Conservation (phyloP, 805 yeast genomes). For the Candida pseudoglaebosa region DNA sequence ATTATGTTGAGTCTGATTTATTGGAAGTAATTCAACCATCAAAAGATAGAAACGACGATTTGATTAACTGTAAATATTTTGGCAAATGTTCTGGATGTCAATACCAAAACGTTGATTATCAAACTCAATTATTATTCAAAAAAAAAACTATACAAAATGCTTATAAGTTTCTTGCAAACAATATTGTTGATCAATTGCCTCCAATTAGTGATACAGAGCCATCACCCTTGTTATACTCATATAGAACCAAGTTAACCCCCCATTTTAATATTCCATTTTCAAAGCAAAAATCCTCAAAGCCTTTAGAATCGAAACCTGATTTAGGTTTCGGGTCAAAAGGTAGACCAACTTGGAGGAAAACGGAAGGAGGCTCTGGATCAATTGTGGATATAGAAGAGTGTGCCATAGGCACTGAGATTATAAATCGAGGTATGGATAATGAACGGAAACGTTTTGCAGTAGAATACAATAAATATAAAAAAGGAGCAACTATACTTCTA, state of each 20-base stretch:
- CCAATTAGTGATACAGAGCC: slow-evolving; percentile 58
- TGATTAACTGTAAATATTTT: slow-evolving; percentile 77
- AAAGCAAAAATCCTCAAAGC: slow-evolving; percentile 35
- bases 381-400: slow-evolving; percentile 94
- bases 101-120: slow-evolving; percentile 74
- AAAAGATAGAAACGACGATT: slow-evolving; percentile 47
- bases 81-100: slow-evolving; percentile 96
- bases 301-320: slow-evolving; percentile 49
- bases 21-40: slow-evolving; percentile 40
- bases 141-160: slow-evolving; percentile 76
- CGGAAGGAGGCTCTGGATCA: slow-evolving; percentile 54
- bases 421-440: slow-evolving; percentile 67
- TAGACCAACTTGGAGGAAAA: slow-evolving; percentile 62
- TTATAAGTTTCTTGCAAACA: slow-evolving; percentile 69
- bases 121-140: slow-evolving; percentile 69
- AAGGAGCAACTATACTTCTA: slow-evolving; percentile 83
- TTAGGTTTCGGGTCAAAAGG: slow-evolving; percentile 91
- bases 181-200: slow-evolving; percentile 46
- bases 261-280: slow-evolving; percentile 73
- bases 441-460: slow-evolving; percentile 58
- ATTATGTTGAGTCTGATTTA: slow-evolving; percentile 72
- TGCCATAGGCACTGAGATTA: slow-evolving; percentile 75
- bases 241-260: slow-evolving; percentile 93
- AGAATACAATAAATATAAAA: slow-evolving; percentile 47
- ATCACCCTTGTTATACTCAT: slow-evolving; percentile 72